Evolutionary conservation across 352 stramenopile genomes (phyloP).

Genomic region (Phytophthora colocasiae): DNA sequence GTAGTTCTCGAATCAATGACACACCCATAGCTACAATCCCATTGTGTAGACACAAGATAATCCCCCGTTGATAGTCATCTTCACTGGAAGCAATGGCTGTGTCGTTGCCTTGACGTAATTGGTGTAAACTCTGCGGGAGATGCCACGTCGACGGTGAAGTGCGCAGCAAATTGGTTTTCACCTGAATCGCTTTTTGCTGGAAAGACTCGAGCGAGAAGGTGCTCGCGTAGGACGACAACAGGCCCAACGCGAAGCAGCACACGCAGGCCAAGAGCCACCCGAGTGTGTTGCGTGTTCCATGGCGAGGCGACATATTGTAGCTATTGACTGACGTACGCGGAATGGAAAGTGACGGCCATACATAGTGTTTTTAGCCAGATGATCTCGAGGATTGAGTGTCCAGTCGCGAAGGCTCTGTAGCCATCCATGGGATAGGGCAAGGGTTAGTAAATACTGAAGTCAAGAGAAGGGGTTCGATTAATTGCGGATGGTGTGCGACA

Average conservation of each 20-base stretch:
- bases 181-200: constrained; percentile 4
- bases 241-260: constrained; percentile 49
- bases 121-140: constrained; percentile 11
- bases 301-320: background rate
- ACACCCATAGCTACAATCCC: constrained; percentile 53
- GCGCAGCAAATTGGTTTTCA: constrained; percentile 19
- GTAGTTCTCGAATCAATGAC: constrained; percentile 64
- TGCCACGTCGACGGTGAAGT: constrained; percentile 15
- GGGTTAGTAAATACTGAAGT: constrained; percentile 8
- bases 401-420: constrained; percentile 4
- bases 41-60: constrained; percentile 57
- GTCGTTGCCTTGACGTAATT: background rate
- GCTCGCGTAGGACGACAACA: constrained; percentile 41
- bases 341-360: constrained; percentile 11
- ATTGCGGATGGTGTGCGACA: constrained; percentile 16
- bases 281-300: constrained; percentile 27
- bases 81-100: background rate
- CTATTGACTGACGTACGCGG: constrained; percentile 1
- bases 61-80: constrained; percentile 27
- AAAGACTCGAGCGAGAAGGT: constrained; percentile 26
- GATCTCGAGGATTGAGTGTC: constrained; percentile 1
- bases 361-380: background rate
- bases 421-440: background rate
- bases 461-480: constrained; percentile 13
- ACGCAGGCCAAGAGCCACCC: constrained; percentile 47